Evolutionary conservation across 1,284 basidiomycete species (phyloP).

Genomic region (Boletus smithii): DNA sequence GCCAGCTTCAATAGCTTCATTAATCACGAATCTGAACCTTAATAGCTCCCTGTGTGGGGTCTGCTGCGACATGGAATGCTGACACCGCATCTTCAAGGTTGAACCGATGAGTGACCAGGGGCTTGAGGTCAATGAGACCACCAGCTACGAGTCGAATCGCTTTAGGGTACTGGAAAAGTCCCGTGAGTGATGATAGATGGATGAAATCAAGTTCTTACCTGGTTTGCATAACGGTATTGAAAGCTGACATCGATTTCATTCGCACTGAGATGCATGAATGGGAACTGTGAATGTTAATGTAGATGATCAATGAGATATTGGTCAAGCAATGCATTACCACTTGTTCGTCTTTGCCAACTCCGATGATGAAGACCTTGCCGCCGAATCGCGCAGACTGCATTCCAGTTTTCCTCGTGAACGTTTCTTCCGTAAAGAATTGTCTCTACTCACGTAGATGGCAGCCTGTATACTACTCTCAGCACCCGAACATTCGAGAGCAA

Average conservation of each 20-base stretch:
- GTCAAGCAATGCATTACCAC: constrained; percentile 31
- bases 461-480: constrained; percentile 70
- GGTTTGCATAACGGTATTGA: constrained; percentile 64
- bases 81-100: constrained; percentile 70
- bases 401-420: constrained; percentile 3
- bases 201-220: constrained; percentile 33
- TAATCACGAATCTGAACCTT: constrained; percentile 61
- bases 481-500: constrained; percentile 74
- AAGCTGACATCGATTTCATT: constrained; percentile 64
- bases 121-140: constrained; percentile 74
- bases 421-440: background rate
- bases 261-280: constrained; percentile 65
- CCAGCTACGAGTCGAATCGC: constrained; percentile 74
- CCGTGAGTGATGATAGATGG: background rate
- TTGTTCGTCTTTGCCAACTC: constrained; percentile 60
- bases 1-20: background rate
- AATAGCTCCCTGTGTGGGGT: constrained; percentile 61
- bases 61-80: constrained; percentile 77
- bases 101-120: constrained; percentile 82
- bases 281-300: constrained; percentile 42
- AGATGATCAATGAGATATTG: background rate
- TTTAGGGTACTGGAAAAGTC: constrained; percentile 60
- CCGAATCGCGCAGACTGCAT: constrained; percentile 53
- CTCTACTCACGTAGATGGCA: constrained; percentile 54
- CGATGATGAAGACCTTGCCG: constrained; percentile 63